Base-by-base conservation (phyloP, 179 eudicot genomes). In the Corrigiola litoralis region DNA sequence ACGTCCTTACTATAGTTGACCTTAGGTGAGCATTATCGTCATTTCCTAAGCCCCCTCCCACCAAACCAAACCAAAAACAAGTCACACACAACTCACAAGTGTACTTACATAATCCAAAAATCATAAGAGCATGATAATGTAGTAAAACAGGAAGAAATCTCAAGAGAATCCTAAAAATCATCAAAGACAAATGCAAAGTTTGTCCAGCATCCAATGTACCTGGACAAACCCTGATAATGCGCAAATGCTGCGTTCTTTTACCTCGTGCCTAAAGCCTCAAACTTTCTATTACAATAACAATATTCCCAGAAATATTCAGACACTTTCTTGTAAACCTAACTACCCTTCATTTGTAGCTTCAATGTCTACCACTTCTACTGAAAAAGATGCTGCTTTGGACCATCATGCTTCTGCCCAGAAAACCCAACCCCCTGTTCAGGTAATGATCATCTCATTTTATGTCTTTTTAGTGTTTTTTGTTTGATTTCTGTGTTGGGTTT, bases 361-460 rank as follows among this genome's bases (percentile, higher is more conserved):
- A 52, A 63, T 68, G 58, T 79, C 84, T 41, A 74, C 78, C 55
- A 37, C 65, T 44, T 44, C 75, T 1, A 36, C 70, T 58, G 71
- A 52, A 63, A 69, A 68, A 63, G 75, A 61, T 32, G 66, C 75
- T 67, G 41, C 65, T 66, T 58, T 56, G 65, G 63, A 67, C 59
- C 41, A 68, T 53, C 50, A 72, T 55, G 77, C 27, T 20, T n/a
- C 63, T 42, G 21, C 80, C 66, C 73, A 73, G 36, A 75, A 65
- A 45, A 61, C 77, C 57, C 72, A 61, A 10, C 66, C 38, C 32
- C 82, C 87, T 24, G 56, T 75, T 18, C 87, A 82, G 82, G 87
- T 82, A 7, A 7, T n/a, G n/a, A 27, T 6, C 45, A 5, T 7
- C 12, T 21, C 13, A 17, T 31, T n/a, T 38, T 38, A 6, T 38